Base-by-base conservation (phyloP, 345 rosid genomes). In the Lepidium didymum region DNA sequence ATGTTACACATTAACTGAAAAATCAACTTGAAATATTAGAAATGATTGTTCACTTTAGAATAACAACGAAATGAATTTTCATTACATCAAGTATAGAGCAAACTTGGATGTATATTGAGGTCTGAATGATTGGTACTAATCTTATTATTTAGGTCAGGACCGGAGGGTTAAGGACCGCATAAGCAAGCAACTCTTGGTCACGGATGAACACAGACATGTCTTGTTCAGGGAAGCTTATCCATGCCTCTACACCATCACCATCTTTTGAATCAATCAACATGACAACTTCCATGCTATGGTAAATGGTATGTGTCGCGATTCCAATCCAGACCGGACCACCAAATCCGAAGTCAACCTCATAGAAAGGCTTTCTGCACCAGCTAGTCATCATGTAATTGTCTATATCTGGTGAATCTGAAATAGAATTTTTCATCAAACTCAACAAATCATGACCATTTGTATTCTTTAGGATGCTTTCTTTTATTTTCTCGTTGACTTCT, bases 171-270 rank as follows among this genome's bases (percentile, higher is more conserved):
- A 64, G 29, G 11, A 53, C 33, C 25, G 83, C 87, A 46, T 37
- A 71, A 35, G n/a, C 50, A 53, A 83, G 80, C 13, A 83, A 56
- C 7, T 85, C 80, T 29, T 42, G 67, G 51, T 78, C 80, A 1
- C 40, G 23, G 29, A 79, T 72, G 23, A 85, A 69, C 8, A 66
- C 19, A 0, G 27, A 13, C 85, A 79, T 78, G n/a, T 79, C 83
- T 35, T 76, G 49, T 56, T 81, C 78, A 10, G 19, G 23, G 50
- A 85, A 61, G 33, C 56, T 45, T 21, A 85, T 57, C 81, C 62
- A 83, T 7, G 78, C 85, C 54, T 85, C 90, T 3, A 81, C 46
- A 33, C 83, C 83, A 27, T 78, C 75, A 1, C 85, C 78, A 4
- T 47, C 59, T 16, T 34, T 75, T 0, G 79, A 18, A 42, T 83